Conservation (phyloP, 257 asterid species). For the Pogostemon cablin region DNA sequence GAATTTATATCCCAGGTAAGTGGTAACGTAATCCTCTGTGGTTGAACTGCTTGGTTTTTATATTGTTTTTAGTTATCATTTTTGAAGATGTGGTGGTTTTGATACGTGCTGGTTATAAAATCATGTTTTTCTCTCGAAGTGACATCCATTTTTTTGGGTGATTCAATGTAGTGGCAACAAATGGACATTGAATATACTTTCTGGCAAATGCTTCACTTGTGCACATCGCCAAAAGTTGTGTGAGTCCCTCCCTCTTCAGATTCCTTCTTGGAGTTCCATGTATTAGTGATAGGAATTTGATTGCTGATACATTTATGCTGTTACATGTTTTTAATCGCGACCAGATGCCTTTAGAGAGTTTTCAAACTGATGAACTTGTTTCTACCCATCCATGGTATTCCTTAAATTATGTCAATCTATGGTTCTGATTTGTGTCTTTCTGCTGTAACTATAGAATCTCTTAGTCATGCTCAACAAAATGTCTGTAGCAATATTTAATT, state of each 20-base stretch:
- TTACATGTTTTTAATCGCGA: background rate
- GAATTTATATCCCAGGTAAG: too few relatives aligned
- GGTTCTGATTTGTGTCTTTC: background rate
- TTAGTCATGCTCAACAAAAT: background rate
- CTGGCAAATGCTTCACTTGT: slow-evolving; percentile 92
- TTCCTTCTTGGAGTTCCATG: slow-evolving; percentile 7
- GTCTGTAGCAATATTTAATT: too few relatives aligned
- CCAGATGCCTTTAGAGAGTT: too few relatives aligned
- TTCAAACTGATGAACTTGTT: background rate
- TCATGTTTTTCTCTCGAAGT: background rate
- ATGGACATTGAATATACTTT: slow-evolving; percentile 90
- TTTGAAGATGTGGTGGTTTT: background rate
- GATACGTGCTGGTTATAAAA: too few relatives aligned
- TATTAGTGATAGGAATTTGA: slow-evolving; percentile 1
- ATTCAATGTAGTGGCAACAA: slow-evolving; percentile 75
- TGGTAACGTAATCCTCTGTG: background rate
- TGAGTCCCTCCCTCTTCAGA: slow-evolving; percentile 42
- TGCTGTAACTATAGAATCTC: background rate
- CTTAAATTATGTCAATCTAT: background rate
- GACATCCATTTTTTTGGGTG: slow-evolving; percentile 29
- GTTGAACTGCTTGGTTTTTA: background rate
- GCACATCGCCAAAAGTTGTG: slow-evolving; percentile 94
- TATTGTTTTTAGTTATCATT: background rate
- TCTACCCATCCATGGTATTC: background rate
- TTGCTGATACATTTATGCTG: background rate